These are phyloP conservation scores for Lactarius deliciosus DNA, from an alignment of 768 basidiomycete species.

Conservation along the genomic window DNA sequence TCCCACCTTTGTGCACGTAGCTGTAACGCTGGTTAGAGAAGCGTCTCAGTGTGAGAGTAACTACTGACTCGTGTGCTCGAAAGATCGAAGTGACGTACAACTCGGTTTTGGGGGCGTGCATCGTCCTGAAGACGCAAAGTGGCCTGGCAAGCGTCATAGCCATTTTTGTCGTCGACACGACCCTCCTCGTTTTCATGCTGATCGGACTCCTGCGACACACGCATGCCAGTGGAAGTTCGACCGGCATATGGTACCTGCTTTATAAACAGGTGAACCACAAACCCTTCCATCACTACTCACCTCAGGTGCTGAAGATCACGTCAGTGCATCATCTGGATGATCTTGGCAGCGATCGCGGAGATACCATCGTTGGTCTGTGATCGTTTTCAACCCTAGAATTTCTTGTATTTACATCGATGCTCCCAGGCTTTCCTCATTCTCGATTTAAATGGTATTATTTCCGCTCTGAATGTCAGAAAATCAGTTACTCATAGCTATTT, in stretches of 20 bases:
- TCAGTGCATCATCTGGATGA: constrained; percentile 14
- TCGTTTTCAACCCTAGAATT: neutral
- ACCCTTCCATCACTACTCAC: neutral
- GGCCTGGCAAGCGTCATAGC: neutral
- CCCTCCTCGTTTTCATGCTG: neutral
- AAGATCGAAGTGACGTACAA: neutral
- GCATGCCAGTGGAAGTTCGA: neutral
- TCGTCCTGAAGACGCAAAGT: neutral
- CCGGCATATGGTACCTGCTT: neutral
- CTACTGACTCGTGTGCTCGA: neutral
- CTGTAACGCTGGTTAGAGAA: neutral
- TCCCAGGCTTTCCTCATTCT: constrained; percentile 14
- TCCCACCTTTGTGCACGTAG: neutral
- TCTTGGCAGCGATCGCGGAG: neutral
- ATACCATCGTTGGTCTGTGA: neutral
- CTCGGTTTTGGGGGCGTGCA: neutral
- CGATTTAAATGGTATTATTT: constrained; percentile 12
- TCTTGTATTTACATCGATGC: neutral
- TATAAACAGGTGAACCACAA: neutral
- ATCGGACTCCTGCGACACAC: neutral
- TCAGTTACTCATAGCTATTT: neutral
- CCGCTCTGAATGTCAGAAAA: neutral
- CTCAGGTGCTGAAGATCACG: neutral
- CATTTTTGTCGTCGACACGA: neutral
- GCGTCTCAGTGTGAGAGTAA: neutral